Conservation (phyloP, 2,329 filamentous ascomycete genomes). For the Aureobasidium pullulans region DNA sequence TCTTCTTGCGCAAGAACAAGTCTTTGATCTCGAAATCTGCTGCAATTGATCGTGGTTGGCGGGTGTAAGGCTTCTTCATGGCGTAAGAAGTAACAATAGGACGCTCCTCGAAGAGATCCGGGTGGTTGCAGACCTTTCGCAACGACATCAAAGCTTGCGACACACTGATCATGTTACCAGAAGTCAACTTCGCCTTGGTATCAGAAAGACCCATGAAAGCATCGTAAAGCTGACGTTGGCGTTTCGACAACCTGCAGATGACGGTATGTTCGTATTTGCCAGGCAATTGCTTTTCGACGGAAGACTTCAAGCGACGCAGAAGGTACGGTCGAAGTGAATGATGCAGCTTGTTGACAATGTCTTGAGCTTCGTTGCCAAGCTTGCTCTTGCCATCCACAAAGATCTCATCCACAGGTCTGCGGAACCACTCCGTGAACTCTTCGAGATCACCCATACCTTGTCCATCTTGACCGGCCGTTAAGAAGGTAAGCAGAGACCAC, state of each 20-base stretch:
- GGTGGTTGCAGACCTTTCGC: conserved; percentile 96
- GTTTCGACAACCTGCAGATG: conserved; percentile 88
- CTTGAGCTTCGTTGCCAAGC: conserved; percentile 87
- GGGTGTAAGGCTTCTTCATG: conserved; percentile 53
- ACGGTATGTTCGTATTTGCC: conserved; percentile 97
- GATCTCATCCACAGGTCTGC: conserved; percentile 91
- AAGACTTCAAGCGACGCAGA: conserved; percentile 81
- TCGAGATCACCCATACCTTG: conserved; percentile 82
- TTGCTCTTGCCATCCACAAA: conserved; percentile 88
- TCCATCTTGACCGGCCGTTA: conserved; percentile 84
- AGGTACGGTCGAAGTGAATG: conserved; percentile 89
- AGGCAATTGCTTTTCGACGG: conserved; percentile 98
- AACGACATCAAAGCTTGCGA: conserved; percentile 98
- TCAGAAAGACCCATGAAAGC: conserved; percentile 88
- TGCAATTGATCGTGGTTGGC: conserved; percentile 50
- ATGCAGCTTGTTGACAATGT: conserved; percentile 87
- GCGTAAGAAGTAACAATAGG: conserved; percentile 96
- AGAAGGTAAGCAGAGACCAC: conserved; percentile 93
- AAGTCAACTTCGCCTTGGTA: conserved; percentile 79
- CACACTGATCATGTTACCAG: conserved; percentile 93
- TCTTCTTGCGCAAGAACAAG: conserved; percentile 56
- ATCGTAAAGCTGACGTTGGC: conserved; percentile 92
- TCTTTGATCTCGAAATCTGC: conserved; percentile 70
- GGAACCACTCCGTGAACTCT: conserved; percentile 94
- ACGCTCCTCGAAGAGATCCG: conserved; percentile 90